These are phyloP conservation scores for Metschnikowia borealis DNA, from an alignment of 805 yeast genomes.

Conservation along the genomic window DNA sequence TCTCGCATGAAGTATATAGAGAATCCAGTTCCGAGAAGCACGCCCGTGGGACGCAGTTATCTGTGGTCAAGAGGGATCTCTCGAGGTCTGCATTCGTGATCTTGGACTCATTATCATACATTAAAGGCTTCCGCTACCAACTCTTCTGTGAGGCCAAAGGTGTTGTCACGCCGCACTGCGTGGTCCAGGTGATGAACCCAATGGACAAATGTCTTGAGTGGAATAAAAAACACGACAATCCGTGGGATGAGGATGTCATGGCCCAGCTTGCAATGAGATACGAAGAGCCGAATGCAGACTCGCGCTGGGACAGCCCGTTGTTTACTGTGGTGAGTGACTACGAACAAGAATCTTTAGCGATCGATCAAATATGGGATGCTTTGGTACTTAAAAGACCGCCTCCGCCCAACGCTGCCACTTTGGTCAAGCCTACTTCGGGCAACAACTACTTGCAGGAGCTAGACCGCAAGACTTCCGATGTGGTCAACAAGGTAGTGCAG, in stretches of 20 bases:
- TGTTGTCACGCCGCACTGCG: conserved; percentile 73
- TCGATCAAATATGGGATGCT: conserved; percentile 65
- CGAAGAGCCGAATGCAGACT: conserved; percentile 86
- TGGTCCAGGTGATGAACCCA: conserved; percentile 74
- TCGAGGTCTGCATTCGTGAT: conserved; percentile 69
- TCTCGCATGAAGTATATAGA: conserved; percentile 60
- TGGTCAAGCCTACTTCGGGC: conserved; percentile 74
- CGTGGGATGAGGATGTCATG: conserved; percentile 66
- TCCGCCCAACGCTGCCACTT: conserved; percentile 81
- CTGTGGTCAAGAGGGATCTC: conserved; percentile 83
- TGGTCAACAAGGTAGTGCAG: conserved; percentile 59
- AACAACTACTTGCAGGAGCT: conserved; percentile 73
- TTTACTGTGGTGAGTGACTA: conserved; percentile 59
- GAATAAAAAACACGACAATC: conserved; percentile 42
- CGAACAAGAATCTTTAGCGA: conserved; percentile 49
- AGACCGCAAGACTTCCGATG: conserved; percentile 65
- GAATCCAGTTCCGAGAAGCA: conserved; percentile 77
- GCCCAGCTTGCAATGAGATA: conserved; percentile 74
- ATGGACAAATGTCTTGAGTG: conserved; percentile 56
- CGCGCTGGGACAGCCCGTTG: conserved; percentile 93
- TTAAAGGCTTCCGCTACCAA: conserved; percentile 94
- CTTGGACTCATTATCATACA: conserved; percentile 81
- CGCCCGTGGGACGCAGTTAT: conserved; percentile 77
- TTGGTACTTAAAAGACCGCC: conserved; percentile 58
- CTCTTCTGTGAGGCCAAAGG: conserved; percentile 91